phyloP scores from a whole-genome alignment of 345 rosid species.

The Camelina sativa region DNA sequence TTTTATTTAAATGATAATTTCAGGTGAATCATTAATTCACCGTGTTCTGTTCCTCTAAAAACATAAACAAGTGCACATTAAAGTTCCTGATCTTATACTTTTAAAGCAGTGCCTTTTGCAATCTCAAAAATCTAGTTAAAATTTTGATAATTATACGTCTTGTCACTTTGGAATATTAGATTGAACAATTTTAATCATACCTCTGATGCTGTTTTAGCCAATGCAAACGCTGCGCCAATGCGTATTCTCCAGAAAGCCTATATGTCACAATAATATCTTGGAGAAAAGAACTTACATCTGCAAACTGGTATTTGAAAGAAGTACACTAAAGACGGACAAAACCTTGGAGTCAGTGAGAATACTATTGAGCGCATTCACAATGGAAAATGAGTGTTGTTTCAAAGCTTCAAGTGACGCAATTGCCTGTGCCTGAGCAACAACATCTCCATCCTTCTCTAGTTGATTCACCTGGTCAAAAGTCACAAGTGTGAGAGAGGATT shows the following conservation, averaged over 20 bases:
- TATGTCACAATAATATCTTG: constrained; percentile 37
- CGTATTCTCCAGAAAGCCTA: constrained; percentile 99
- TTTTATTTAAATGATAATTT: constrained; percentile 2
- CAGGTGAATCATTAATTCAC: neutral
- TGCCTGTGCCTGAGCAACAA: constrained; percentile 95
- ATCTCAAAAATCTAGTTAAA: constrained; percentile 30
- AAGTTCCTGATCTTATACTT: constrained; percentile 22
- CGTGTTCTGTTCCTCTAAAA: neutral
- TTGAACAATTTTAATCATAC: constrained; percentile 49
- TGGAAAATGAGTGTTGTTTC: constrained; percentile 77
- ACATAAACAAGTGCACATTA: neutral
- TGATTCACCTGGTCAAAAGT: constrained; percentile 72
- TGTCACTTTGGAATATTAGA: constrained; percentile 13
- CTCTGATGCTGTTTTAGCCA: constrained; percentile 89
- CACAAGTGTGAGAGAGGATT: constrained; percentile 7
- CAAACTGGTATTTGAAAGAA: constrained; percentile 24
- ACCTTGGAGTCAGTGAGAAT: constrained; percentile 88
- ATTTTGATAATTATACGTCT: constrained; percentile 52
- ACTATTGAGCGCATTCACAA: constrained; percentile 76
- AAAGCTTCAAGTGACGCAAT: constrained; percentile 70
- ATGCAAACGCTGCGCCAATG: constrained; percentile 91
- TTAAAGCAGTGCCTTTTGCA: constrained; percentile 18
- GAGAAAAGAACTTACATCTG: constrained; percentile 24
- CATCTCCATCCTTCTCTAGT: constrained; percentile 96
- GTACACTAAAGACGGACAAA: constrained; percentile 32